These are phyloP conservation scores for Blastomyces percursus DNA, from an alignment of 2,329 filamentous ascomycete species.

Conservation along the genomic window DNA sequence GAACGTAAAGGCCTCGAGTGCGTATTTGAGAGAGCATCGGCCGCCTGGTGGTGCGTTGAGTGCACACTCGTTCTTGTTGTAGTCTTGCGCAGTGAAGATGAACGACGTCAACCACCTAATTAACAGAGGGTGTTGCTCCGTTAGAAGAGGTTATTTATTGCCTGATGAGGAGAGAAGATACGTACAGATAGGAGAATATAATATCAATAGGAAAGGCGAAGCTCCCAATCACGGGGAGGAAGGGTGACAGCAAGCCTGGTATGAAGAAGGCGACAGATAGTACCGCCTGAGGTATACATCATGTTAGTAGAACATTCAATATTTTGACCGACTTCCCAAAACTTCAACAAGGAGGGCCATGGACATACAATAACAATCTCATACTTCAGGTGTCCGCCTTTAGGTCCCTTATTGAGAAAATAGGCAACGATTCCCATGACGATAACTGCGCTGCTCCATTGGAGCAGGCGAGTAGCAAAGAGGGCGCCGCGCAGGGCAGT, in stretches of 20 bases:
- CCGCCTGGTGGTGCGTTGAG: constrained; percentile 24
- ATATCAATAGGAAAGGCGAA: constrained; percentile 33
- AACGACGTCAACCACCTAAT: constrained; percentile 38
- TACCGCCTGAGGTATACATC: constrained; percentile 16
- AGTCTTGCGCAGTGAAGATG: constrained; percentile 39
- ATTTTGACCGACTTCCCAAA: background rate
- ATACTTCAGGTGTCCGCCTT: constrained; percentile 28
- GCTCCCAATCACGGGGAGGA: constrained; percentile 27
- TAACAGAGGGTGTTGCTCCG: background rate
- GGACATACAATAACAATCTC: constrained; percentile 31
- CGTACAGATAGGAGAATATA: constrained; percentile 38
- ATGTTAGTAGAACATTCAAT: background rate
- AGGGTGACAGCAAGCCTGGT: constrained; percentile 33
- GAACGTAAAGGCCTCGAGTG: constrained; percentile 37
- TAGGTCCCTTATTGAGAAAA: constrained; percentile 27
- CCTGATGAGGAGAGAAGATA: background rate
- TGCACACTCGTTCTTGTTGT: constrained; percentile 26
- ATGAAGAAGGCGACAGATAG: constrained; percentile 34
- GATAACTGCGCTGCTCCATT: constrained; percentile 32
- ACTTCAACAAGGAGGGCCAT: constrained; percentile 1
- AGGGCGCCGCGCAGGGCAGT: constrained; percentile 7
- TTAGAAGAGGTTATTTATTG: background rate
- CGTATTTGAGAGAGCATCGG: constrained; percentile 29
- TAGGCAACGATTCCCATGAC: constrained; percentile 33
- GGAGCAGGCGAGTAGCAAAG: constrained; percentile 17